Base-by-base conservation (phyloP, 1,284 basidiomycete species). In the Melanopsichium pennsylvanicum region DNA sequence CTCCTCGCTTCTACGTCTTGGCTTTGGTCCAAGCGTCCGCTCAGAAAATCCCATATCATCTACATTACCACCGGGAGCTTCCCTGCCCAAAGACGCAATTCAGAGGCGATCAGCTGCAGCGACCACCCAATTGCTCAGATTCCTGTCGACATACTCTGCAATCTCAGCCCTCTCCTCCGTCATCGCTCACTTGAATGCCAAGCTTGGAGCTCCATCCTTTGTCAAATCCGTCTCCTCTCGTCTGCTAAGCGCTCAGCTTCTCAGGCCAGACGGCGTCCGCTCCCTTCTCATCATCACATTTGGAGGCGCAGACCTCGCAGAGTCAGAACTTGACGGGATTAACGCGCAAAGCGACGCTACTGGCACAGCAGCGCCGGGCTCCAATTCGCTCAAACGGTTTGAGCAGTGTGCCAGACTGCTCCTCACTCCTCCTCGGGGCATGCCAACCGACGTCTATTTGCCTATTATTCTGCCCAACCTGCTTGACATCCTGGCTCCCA, bases 231-330 rank as follows among this genome's bases (percentile, higher is more conserved):
- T 56, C 11, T 66, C 72, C 0, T 59, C 58, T n/a, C 63, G 73
- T 11, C 54, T 81, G 31, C 50, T 74, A 6, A 66, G 71, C 7
- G 66, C 68, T 13, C 79, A 80, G 48, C 70, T 81, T 2, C 47
- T 79, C 8, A 45, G 79, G 5, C 62, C 72, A 1, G 75, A 77
- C n/a, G 79, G 77, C 11, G 74, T 79, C 2, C 70, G 72, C 11
- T 62, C 72, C 6, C 56, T 78, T 8, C 52, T 78, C 23, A 60
- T 74, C 42, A 73, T 56, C 42, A 68, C 68, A 4, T 69, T 76
- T 23, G 72, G 72, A 13, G 55, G 58, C 15, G 46, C 49, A 19
- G 66, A 75, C 22, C 15, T 57, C 3, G 52, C 54, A 3, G 54
- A 63, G 25, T 27, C 48, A 12, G 69, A 73, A 19, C 33, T 70